These are phyloP conservation scores for Cryphonectria japonica DNA, from an alignment of 2,329 filamentous ascomycete species.

Conservation along the genomic window DNA sequence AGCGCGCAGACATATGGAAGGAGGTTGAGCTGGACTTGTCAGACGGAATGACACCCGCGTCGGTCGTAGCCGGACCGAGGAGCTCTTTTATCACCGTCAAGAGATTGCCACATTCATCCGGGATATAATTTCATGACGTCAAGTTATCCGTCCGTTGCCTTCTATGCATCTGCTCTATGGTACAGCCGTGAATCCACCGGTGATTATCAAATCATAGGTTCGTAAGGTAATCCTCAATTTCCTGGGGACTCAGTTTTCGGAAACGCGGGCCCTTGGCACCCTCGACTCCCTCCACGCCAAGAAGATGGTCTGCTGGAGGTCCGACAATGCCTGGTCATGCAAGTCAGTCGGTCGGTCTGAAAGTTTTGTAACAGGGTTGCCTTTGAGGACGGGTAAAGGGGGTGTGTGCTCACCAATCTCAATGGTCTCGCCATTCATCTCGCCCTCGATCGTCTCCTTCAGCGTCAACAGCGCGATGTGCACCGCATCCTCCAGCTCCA, in stretches of 20 bases:
- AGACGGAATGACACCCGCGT: slow-evolving; percentile 38
- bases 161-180: slow-evolving; percentile 44
- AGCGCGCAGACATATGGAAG: slow-evolving; percentile 40
- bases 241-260: slow-evolving; percentile 92
- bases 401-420: slow-evolving; percentile 75
- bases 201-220: slow-evolving; percentile 71
- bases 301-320: slow-evolving; percentile 87
- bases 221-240: slow-evolving; percentile 99
- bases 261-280: slow-evolving; percentile 84
- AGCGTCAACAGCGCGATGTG: slow-evolving; percentile 96
- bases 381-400: no score
- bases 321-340: slow-evolving; percentile 80
- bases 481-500: slow-evolving; percentile 97
- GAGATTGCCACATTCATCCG: slow-evolving; percentile 29
- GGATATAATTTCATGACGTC: slow-evolving; percentile 24
- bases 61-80: slow-evolving; percentile 53
- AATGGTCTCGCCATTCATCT: slow-evolving; percentile 98
- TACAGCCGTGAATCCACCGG: slow-evolving; percentile 40
- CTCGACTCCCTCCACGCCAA: slow-evolving; percentile 89
- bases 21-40: slow-evolving; percentile 39
- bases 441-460: slow-evolving; percentile 99
- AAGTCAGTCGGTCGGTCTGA: background rate
- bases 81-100: slow-evolving; percentile 53
- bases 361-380: background rate
- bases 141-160: slow-evolving; percentile 27